phyloP scores from a whole-genome alignment of 2,329 filamentous ascomycete genomes.

The Domatiomyces globalis region DNA sequence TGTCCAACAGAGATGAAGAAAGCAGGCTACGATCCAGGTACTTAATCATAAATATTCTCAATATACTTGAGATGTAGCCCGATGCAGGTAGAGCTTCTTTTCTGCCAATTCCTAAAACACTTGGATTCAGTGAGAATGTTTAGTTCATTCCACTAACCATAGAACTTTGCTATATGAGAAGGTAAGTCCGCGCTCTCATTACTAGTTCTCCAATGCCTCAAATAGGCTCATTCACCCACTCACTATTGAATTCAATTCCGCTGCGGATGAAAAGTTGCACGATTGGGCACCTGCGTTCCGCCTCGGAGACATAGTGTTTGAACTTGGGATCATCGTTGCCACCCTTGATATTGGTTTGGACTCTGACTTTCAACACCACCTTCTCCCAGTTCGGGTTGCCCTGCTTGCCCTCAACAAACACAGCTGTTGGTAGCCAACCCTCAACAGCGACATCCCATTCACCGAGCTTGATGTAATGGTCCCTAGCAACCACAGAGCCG shows the following conservation, averaged over 20 bases:
- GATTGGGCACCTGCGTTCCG: conserved; percentile 21
- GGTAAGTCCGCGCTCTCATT: too few species aligned
- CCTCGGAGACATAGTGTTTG: conserved; percentile 17
- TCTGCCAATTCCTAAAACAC: too few species aligned
- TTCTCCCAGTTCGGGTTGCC: conserved; percentile 22
- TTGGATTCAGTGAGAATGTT: too few species aligned
- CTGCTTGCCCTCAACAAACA: conserved; percentile 19
- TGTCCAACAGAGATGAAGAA: too few species aligned
- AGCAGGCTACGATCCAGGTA: too few species aligned
- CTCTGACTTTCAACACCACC: conserved; percentile 13
- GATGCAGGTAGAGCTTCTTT: too few species aligned
- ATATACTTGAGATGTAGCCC: too few species aligned
- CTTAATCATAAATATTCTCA: too few species aligned
- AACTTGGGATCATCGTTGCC: conserved; percentile 8
- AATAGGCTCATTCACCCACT: conserved; percentile 18
- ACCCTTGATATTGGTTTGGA: conserved; percentile 18
- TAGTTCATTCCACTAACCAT: too few species aligned
- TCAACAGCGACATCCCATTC: conserved; percentile 19
- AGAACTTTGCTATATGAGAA: too few species aligned
- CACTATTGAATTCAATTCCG: conserved; percentile 17
- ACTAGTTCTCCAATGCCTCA: background rate
- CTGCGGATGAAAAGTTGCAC: conserved; percentile 20
- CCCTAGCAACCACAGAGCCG: conserved; percentile 19
- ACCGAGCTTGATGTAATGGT: conserved; percentile 19
- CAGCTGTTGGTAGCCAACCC: conserved; percentile 17